Conservation (phyloP, 169 alveolate genomes). For the Plasmodium adleri region DNA sequence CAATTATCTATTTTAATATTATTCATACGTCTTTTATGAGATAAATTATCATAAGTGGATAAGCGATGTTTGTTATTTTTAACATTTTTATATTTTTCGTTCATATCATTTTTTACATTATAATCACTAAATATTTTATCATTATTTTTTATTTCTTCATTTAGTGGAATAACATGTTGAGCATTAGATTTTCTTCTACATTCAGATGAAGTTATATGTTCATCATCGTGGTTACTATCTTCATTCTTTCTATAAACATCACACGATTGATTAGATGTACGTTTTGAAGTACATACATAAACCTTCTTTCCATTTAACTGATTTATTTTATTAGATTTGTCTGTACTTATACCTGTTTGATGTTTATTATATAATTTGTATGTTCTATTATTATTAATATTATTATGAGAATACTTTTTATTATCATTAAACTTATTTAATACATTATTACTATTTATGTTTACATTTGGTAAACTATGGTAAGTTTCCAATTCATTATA, state of each 20-base stretch:
- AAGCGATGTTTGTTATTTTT: background rate
- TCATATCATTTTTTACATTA: background rate
- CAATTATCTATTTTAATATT: background rate
- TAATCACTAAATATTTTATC: background rate
- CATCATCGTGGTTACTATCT: background rate
- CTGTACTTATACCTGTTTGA: no score
- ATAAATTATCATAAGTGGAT: no score
- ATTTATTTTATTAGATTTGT: no score
- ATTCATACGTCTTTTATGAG: background rate
- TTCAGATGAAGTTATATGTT: background rate
- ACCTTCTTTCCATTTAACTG: no score
- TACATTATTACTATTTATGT: no score
- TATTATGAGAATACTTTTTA: no score
- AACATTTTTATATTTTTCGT: slow-evolving; percentile 4
- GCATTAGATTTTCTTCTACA: background rate
- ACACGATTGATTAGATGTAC: background rate
- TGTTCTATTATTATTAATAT: no score
- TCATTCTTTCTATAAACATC: background rate
- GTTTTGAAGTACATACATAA: no score
- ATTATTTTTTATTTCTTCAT: background rate
- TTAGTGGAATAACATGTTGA: background rate
- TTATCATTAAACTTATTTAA: no score
- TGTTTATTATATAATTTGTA: no score
- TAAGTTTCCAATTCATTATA: no score
- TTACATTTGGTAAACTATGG: no score